Evolutionary conservation across 345 rosid genomes (phyloP), one percentile per base, ranked within the genome.

Genomic region (Nasturtium officinale): DNA sequence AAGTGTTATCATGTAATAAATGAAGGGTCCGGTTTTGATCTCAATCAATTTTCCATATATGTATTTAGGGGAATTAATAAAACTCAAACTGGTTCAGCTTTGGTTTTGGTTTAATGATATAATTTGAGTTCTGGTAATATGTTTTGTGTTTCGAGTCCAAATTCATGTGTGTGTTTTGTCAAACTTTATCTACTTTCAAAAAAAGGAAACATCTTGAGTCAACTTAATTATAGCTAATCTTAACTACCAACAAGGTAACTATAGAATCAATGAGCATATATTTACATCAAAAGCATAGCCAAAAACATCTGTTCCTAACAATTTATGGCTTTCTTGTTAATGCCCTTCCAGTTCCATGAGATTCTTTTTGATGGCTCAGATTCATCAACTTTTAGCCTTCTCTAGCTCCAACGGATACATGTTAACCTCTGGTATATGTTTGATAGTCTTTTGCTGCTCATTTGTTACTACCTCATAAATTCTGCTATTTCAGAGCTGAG

Each of bases 331-430:
- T 53, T 53, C 17, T 26, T 18, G 7, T 48, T 9, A 47, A 10
- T 16, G 37, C 5, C 17, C 5, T 2, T n/a, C n/a, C n/a, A n/a
- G n/a, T n/a, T 45, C 18, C 8, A 18, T 47, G 11, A 20, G 15
- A 9, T 50, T 54, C 6, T 7, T 16, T 3, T 9, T 17, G 45
- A 38, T 38, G 65, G 48, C 51, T 60, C 13, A 35, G 58, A 33
- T 61, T 51, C 23, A 62, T 43, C 38, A 64, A 43, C 38, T 32
- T 45, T 18, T 21, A 54, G 56, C 65, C 25, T 65, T 73, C 50
- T 64, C 72, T 47, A 65, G n/a, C 72, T 74, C 45, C 1, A 65
- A 35, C 17, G 52, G 59, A 17, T 12, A 7, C n/a, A 55, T 46
- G 16, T 55, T 73, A n/a, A 21, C 47, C 38, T 33, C 72, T 13